Evolutionary conservation across 495 filamentous ascomycete species (phyloP), one percentile per base, ranked within the genome.

Genomic region (Hypoxylon subgilvum): DNA sequence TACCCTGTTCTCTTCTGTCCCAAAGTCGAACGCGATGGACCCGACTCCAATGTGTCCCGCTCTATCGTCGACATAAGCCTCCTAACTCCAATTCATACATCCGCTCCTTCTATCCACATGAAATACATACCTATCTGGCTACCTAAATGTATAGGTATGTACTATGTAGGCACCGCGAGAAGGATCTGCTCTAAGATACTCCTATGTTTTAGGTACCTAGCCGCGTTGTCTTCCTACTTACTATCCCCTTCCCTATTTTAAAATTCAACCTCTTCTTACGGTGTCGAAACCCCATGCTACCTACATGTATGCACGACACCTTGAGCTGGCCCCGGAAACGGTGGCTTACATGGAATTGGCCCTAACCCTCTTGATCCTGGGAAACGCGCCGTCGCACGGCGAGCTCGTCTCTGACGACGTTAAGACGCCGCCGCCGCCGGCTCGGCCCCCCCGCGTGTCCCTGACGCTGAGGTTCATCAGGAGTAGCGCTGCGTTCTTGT

Each of bases 401-500:
- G 52, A 30, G 7, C 21, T 58, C 39, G 40, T 32, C 22, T 38
- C 61, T 2, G 49, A 58, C n/a, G 19, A 7, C 47, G 35, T 27
- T 16, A 32, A 52, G 45, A 17, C 42, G 42, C 12, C 32, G 13
- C 49, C 21, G 8, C 12, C 48, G 23, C 54, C n/a, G n/a, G n/a
- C n/a, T n/a, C n/a, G 66, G 9, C 48, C 32, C 40, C 64, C 41
- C 8, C 49, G 35, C 41, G 31, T 64, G 66, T 81, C 75, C 57
- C 77, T 74, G 60, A 78, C 78, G 41, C 80, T 77, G 39, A 86
- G 67, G 58, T 77, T 79, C 61, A 86, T 70, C 52, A 86, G 67
- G 38, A 82, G 71, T 67, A 82, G 73, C 14, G 84, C 84, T 3
- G 84, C 84, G 44, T 79, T 81, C 58, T 83, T 78, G 57, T 84